These are phyloP conservation scores for Chytriomyces confervae DNA, from an alignment of 192 early-diverging fungal genomes.

Conservation along the genomic window DNA sequence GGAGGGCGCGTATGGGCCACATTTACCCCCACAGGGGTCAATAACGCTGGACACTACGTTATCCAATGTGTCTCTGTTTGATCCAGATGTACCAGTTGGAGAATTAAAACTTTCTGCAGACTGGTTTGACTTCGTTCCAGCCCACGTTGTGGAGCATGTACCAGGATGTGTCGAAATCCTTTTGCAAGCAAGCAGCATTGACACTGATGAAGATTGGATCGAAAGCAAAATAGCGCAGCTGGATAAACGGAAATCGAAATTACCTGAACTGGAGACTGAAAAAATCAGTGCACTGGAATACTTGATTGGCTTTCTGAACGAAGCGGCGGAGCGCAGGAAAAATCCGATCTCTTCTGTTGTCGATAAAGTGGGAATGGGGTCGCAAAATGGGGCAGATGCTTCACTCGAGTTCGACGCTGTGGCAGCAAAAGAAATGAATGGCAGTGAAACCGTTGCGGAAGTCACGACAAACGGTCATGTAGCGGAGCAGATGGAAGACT, in stretches of 20 bases:
- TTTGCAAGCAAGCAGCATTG: not conserved
- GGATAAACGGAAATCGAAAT: conserved; percentile 9
- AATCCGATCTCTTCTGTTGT: too few relatives aligned
- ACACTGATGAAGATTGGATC: not conserved
- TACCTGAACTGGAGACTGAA: conserved; percentile 4
- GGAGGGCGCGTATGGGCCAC: too few relatives aligned
- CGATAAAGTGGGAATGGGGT: too few relatives aligned
- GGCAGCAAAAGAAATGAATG: too few relatives aligned
- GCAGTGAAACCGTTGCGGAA: too few relatives aligned
- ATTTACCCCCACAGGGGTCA: too few relatives aligned
- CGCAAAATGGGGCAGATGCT: too few relatives aligned
- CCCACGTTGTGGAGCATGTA: not conserved
- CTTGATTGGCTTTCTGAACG: not conserved
- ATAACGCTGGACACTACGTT: too few relatives aligned
- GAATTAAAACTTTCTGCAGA: not conserved
- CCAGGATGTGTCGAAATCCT: not conserved
- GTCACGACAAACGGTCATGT: too few relatives aligned
- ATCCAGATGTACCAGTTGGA: not conserved
- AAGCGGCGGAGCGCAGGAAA: not conserved
- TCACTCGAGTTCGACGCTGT: too few relatives aligned
- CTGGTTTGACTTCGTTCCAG: not conserved
- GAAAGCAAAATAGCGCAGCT: not conserved
- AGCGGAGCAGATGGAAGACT: too few relatives aligned
- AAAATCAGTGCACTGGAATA: conserved; percentile 3
- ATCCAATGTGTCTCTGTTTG: not conserved